Base-by-base conservation (phyloP, 1,284 basidiomycete species). In the Cryptococcus wingfieldii region DNA sequence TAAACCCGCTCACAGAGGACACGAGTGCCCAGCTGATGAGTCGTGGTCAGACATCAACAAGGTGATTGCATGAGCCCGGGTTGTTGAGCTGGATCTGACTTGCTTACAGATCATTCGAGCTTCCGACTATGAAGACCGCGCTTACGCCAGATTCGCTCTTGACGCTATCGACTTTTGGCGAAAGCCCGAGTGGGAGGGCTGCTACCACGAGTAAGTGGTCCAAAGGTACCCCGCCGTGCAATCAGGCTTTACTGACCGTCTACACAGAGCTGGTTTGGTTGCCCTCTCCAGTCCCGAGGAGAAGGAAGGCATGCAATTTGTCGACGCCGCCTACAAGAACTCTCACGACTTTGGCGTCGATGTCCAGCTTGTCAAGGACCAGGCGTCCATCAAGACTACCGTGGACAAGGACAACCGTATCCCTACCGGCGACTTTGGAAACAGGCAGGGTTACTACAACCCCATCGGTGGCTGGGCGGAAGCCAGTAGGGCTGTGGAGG, bases 391-490 rank as follows among this genome's bases (percentile, higher is more conserved):
- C 58, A 61, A 64, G 41, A 31, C 42, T 8, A 42, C 50, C n/a
- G 65, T 68, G 49, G 48, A 39, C 19, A 31, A 14, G 4, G 8
- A 10, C 9, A 61, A 59, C 7, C 8, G 14, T 1, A 54, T 72
- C 23, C 60, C 55, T 23, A 63, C 58, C 0, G 71, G 68, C 37
- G 50, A 49, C 3, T 73, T 75, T 51, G 60, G 44, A n/a, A 62
- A 54, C 4, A 62, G 69, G 37, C 84, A 84, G 0, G 76, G 75
- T 16, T 94, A 89, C 70, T 67, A 87, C 48, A 95, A 93, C 69
- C 78, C 77, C 2, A 84, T 88, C 39, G 85, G 87, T 1, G 93
- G 93, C 3, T 97, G 93, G 93, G 89, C 84, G 1, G 82, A 87
- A 69, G 89, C 92, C 2, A 80, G 82, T 1, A 83, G 86, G 63